A percentile compares a stretch with the other conserved stretches of the same genome.
Evolutionary conservation across 768 basidiomycete species (phyloP).

Genomic region (Boletus eberwhitei): DNA sequence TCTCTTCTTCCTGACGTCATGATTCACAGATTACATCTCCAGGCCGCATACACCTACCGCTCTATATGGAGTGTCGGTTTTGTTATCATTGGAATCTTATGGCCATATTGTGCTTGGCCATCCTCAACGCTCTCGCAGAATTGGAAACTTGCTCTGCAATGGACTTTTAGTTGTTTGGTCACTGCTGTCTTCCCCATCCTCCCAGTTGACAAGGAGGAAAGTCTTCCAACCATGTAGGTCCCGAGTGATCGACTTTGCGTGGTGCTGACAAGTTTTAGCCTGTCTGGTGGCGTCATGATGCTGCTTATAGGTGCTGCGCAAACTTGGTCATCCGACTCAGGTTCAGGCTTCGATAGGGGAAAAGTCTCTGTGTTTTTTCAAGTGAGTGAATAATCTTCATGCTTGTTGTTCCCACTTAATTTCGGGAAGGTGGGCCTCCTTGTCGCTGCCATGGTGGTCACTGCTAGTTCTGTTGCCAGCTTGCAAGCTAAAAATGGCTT

Average conservation of each 20-base stretch:
- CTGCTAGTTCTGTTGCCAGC: conserved; percentile 52
- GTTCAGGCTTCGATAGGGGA: neutral
- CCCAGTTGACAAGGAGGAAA: conserved; percentile 70
- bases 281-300: conserved; percentile 48
- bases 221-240: conserved; percentile 54
- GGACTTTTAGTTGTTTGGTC: conserved; percentile 50
- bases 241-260: neutral
- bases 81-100: conserved; percentile 53
- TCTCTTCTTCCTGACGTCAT: neutral
- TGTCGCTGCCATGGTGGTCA: conserved; percentile 47
- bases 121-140: conserved; percentile 26
- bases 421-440: conserved; percentile 43
- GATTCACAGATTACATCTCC: neutral
- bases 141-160: conserved; percentile 33
- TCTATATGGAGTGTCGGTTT: conserved; percentile 71
- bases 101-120: conserved; percentile 61
- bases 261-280: conserved; percentile 30
- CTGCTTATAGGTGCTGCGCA: conserved; percentile 33
- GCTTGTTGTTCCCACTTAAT: neutral
- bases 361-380: conserved; percentile 17
- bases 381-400: conserved; percentile 11
- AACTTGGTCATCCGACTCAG: conserved; percentile 2
- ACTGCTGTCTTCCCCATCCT: conserved; percentile 69
- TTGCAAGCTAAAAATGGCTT: conserved; percentile 67
- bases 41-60: conserved; percentile 72